These are phyloP conservation scores for Trifolium pratense DNA, from an alignment of 306 rosid species.

Conservation along the genomic window DNA sequence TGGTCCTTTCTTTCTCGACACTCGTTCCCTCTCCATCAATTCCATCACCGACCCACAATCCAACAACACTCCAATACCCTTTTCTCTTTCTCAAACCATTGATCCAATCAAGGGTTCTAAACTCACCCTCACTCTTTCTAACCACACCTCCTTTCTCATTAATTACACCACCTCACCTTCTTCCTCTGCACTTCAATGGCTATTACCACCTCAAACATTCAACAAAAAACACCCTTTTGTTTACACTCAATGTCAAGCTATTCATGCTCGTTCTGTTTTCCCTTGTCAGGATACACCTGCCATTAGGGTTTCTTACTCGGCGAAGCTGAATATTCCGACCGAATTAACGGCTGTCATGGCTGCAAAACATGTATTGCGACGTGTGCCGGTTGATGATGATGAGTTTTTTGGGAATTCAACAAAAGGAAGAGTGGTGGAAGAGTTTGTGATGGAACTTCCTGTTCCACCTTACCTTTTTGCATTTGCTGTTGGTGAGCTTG, in stretches of 20 bases:
- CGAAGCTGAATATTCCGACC: conserved; percentile 62
- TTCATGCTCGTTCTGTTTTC: conserved; percentile 84
- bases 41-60: conserved; percentile 55
- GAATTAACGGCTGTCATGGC: conserved; percentile 80
- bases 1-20: conserved; percentile 76
- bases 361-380: conserved; percentile 60
- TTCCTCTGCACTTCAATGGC: conserved; percentile 94
- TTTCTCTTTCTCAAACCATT: conserved; percentile 47
- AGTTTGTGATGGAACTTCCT: conserved; percentile 87
- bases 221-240: conserved; percentile 72
- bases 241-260: conserved; percentile 92
- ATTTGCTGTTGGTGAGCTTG: conserved; percentile 80
- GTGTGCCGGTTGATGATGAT: conserved; percentile 54
- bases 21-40: conserved; percentile 68
- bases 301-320: conserved; percentile 64
- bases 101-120: conserved; percentile 69
- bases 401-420: conserved; percentile 50
- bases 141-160: conserved; percentile 59
- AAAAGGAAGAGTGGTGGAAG: conserved; percentile 78
- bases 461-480: conserved; percentile 94
- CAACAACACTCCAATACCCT: conserved; percentile 51
- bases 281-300: conserved; percentile 99
- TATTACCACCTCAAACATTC: conserved; percentile 76
- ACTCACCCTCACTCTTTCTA: conserved; percentile 61
- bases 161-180: conserved; percentile 67